Evolutionary conservation across 2,329 filamentous ascomycete species (phyloP), one percentile per base, ranked within the genome.

Genomic region (Teratosphaeria gauchensis): DNA sequence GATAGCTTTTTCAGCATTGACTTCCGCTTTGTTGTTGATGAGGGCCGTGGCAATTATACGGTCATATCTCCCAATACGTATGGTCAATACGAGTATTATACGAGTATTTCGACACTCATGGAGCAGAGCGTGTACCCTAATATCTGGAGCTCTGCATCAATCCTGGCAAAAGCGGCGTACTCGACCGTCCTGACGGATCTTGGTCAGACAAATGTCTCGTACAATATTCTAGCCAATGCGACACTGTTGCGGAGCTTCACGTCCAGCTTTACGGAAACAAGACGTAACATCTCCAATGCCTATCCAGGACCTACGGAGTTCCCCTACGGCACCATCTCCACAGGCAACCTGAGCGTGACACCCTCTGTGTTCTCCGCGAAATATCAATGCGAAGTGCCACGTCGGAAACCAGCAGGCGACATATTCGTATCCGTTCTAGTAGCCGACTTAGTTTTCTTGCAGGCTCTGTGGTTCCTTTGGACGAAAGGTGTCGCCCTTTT

Each of bases 341-440:
- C 33, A 7, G 33, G 33, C 11, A 16, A 42, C 11, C 11, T 42
- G 4, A 42, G 11, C 12, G 55, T 57, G 30, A 57, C 57, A 5
- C 58, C 62, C 3, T 63, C 62, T 2, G 55, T 61, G 1, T 53
- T 62, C 32, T 53, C 31, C 2, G 57, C 59, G 16, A 53, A 54
- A n/a, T 64, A 64, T 48, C 51, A 64, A 28, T 65, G 64, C 58
- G 57, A 64, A 33, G 59, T 65, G 2, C 64, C 64, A 1, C 59
- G 59, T 21, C 58, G 54, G 9, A 63, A 64, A 30, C 56, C 62
- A 1, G 31, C 24, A 30, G 59, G 59, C 3, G 56, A 55, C 7
- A 46, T 65, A 7, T 61, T 65, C 53, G 52, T 64, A 31, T 54
- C 61, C 1, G 56, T 65, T 4, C 54, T 64, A 11, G 54, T 65